Evolutionary conservation across 2,329 filamentous ascomycete genomes (phyloP).

Genomic region (Monilinia aucupariae): DNA sequence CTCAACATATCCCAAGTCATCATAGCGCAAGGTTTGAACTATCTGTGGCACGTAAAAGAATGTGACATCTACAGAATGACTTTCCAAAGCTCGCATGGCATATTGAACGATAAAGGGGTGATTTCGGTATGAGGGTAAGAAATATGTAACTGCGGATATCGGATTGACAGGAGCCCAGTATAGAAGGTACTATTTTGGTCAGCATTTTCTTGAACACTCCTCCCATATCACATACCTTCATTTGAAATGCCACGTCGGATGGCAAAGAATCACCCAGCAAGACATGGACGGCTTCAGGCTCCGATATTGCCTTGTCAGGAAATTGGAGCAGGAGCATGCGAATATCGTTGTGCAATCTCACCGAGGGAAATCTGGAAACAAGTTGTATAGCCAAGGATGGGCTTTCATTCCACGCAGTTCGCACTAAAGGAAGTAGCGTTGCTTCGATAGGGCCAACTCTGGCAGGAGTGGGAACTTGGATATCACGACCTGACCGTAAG

Average conservation of each 20-base stretch:
- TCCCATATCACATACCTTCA: slow-evolving; percentile 59
- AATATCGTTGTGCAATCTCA: slow-evolving; percentile 67
- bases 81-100: slow-evolving; percentile 89
- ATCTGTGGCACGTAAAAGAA: slow-evolving; percentile 99
- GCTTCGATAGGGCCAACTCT: slow-evolving; percentile 40
- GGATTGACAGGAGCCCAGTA: slow-evolving; percentile 93
- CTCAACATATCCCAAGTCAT: slow-evolving; percentile 89
- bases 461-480: slow-evolving; percentile 26
- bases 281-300: slow-evolving; percentile 77
- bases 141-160: slow-evolving; percentile 87
- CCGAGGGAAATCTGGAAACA: slow-evolving; percentile 69
- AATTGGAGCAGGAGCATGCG: slow-evolving; percentile 75
- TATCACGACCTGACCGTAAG: slow-evolving; percentile 57
- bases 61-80: slow-evolving; percentile 90
- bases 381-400: slow-evolving; percentile 86
- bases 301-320: slow-evolving; percentile 73
- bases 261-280: slow-evolving; percentile 74
- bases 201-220: slow-evolving; percentile 23
- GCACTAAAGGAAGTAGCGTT: slow-evolving; percentile 52
- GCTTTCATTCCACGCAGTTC: slow-evolving; percentile 80
- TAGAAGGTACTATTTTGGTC: slow-evolving; percentile 63
- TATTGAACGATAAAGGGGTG: slow-evolving; percentile 94
- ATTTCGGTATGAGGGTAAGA: slow-evolving; percentile 83
- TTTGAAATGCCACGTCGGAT: slow-evolving; percentile 71
- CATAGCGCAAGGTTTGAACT: slow-evolving; percentile 89